phyloP scores from a whole-genome alignment of 768 basidiomycete species.

The Hypholoma sublateritium region DNA sequence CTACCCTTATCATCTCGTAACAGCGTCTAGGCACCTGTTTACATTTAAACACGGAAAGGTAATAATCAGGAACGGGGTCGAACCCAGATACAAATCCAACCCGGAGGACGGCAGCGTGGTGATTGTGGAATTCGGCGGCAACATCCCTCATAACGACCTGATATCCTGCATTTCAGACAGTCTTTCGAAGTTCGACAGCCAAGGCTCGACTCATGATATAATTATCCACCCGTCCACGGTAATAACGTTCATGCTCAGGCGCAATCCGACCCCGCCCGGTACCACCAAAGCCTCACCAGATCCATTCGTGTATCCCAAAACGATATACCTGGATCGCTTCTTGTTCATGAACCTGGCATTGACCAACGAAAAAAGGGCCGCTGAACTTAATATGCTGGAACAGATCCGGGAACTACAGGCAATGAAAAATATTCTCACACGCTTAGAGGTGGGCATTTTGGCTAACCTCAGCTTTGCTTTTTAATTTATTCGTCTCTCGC shows the following conservation, averaged over 20 bases:
- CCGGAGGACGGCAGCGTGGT: constrained; percentile 47
- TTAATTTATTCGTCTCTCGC: background rate
- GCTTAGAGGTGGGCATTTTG: constrained; percentile 50
- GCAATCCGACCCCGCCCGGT: constrained; percentile 12
- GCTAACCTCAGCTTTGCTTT: background rate
- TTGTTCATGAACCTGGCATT: constrained; percentile 55
- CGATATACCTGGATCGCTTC: constrained; percentile 74
- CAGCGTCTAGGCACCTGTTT: constrained; percentile 39
- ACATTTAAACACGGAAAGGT: constrained; percentile 56
- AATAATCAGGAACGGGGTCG: constrained; percentile 27
- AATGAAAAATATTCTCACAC: constrained; percentile 47
- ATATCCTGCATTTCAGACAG: constrained; percentile 51
- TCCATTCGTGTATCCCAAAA: constrained; percentile 60
- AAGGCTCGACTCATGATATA: constrained; percentile 45
- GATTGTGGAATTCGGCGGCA: constrained; percentile 45
- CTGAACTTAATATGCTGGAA: constrained; percentile 39
- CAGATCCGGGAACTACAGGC: constrained; percentile 47
- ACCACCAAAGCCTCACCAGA: constrained; percentile 29
- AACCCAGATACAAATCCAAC: constrained; percentile 17
- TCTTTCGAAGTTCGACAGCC: constrained; percentile 32
- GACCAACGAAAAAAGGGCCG: constrained; percentile 34
- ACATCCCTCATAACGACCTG: constrained; percentile 50
- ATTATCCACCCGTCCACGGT: constrained; percentile 66
- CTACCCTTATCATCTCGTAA: background rate
- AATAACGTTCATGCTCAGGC: constrained; percentile 52